A percentile compares a stretch with the other conserved stretches of the same genome.
phyloP scores from a whole-genome alignment of 2,329 filamentous ascomycete genomes.

The Penicillium crustosum region DNA sequence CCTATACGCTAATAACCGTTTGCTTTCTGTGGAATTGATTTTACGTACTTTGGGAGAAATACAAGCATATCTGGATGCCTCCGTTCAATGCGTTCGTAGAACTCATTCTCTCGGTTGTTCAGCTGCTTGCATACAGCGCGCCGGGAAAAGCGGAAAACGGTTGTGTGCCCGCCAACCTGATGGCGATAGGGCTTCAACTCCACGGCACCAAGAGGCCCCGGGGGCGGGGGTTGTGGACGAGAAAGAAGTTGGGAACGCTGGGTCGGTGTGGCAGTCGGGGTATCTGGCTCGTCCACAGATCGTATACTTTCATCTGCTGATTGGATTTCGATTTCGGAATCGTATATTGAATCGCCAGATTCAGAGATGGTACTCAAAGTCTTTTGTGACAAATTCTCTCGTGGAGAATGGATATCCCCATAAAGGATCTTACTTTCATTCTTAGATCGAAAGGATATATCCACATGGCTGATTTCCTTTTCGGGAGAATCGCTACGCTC shows the following conservation, averaged over 20 bases:
- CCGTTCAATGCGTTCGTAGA: constrained; percentile 93
- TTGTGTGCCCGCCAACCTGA: constrained; percentile 95
- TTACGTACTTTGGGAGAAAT: constrained; percentile 77
- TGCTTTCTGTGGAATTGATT: neutral
- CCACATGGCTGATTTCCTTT: constrained; percentile 53
- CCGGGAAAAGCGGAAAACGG: constrained; percentile 91
- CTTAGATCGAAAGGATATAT: constrained; percentile 62
- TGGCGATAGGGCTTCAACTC: constrained; percentile 96
- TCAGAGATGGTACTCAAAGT: constrained; percentile 40
- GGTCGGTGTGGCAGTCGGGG: constrained; percentile 48
- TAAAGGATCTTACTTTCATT: constrained; percentile 61
- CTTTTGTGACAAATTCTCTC: constrained; percentile 41
- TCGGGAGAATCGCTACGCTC: constrained; percentile 27
- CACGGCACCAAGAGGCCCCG: constrained; percentile 75
- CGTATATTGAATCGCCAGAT: constrained; percentile 43
- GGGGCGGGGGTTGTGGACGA: constrained; percentile 31
- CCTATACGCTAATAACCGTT: neutral
- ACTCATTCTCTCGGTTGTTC: constrained; percentile 97
- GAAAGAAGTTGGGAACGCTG: constrained; percentile 28
- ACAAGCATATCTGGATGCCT: constrained; percentile 85
- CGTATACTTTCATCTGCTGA: constrained; percentile 45
- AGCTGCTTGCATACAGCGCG: constrained; percentile 96
- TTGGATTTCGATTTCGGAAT: constrained; percentile 48
- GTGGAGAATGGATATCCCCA: constrained; percentile 52
- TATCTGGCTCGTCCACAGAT: constrained; percentile 55